Conservation (phyloP, 2,329 filamentous ascomycete genomes). For the Ophiostoma sp. region DNA sequence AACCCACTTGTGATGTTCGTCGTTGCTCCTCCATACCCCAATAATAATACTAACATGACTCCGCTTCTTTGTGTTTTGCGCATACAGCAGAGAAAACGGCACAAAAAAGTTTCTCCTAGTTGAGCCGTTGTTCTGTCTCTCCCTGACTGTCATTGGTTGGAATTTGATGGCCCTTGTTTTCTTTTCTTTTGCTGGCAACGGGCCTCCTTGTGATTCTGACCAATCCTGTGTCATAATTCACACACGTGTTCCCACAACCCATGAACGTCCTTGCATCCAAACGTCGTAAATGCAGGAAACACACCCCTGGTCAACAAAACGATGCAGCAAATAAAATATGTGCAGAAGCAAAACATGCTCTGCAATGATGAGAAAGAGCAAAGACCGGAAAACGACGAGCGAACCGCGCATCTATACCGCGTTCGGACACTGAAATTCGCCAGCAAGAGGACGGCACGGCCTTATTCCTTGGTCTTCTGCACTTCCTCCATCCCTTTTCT, state of each 20-base stretch:
- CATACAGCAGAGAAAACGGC: background rate
- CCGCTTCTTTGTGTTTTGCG: background rate
- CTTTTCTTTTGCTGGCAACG: background rate
- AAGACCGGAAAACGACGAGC: background rate
- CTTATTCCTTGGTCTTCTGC: background rate
- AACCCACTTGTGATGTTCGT: background rate
- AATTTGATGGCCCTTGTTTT: background rate
- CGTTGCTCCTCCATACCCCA: background rate
- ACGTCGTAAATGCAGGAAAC: background rate
- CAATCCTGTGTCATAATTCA: constrained; percentile 6
- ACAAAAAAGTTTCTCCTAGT: too few species aligned
- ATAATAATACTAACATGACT: background rate
- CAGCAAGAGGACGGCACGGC: background rate
- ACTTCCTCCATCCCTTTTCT: background rate
- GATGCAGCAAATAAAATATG: background rate
- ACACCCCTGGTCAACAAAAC: background rate
- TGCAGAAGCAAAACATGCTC: background rate
- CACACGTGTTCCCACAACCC: constrained; percentile 3
- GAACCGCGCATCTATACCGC: background rate
- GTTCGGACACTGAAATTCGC: background rate
- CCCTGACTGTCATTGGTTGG: too few species aligned
- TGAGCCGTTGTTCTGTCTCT: too few species aligned
- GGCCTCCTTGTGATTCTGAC: background rate
- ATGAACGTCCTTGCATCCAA: too few species aligned
- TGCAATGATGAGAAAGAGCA: background rate